Evolutionary conservation across 352 stramenopile genomes (phyloP), one percentile per base, ranked within the genome.

Genomic region (Pythium brassicae): DNA sequence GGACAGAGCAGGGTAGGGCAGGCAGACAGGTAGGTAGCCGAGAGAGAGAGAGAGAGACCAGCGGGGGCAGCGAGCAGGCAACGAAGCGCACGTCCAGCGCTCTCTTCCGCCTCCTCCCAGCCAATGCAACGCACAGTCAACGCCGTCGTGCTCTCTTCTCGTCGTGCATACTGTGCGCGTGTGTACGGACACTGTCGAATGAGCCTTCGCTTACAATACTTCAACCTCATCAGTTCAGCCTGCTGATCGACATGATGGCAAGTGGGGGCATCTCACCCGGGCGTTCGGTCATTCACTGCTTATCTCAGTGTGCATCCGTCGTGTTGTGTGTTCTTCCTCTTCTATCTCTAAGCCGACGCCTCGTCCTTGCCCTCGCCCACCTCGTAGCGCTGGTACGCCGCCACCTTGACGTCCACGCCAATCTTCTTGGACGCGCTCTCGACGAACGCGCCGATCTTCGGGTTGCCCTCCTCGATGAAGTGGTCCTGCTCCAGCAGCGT

Each of bases 401-500:
- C 68, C 32, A 92, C 68, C 22, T 66, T 72, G 43, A 92, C 61
- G 51, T 83, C 69, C 9, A 87, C 63, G 47, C 83, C 83, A 48
- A 90, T 72, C 66, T 85, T 87, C 61, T 86, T 82, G 46, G 60
- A 63, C 27, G 71, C 66, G 29, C 69, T 66, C 4, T 82, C 78
- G 25, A 97, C 74, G 46, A 94, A 95, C 44, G 72, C 72, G 27
- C 78, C 69, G 27, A 97, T 78, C 66, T 92, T 96, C 34, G 83
- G 86, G 67, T 87, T 92, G 37, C 90, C 89, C 55, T 98, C 94
- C 52, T 97, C 92, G 17, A 98, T 89, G 70, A 98, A 96, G 65
- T 98, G 94, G 51, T 86, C 65, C 70, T 98, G 94, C 61, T 97
- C 86, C 42, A 94, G 73, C 58, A 98, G 73, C 68, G 93, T 97